These are phyloP conservation scores for Raddia guianensis DNA, from an alignment of 176 grass and related monocot genomes.

Conservation along the genomic window DNA sequence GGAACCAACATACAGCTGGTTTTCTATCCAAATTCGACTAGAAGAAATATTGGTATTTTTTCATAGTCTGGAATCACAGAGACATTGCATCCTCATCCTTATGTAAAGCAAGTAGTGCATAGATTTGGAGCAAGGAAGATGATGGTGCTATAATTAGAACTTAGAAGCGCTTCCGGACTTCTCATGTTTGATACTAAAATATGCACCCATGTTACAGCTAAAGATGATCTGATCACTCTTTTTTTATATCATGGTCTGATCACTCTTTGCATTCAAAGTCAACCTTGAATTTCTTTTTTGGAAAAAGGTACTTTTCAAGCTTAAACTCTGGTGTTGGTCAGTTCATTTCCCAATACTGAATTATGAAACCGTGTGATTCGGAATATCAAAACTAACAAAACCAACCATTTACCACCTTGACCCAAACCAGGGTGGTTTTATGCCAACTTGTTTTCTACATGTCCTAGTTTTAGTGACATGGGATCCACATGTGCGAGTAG, in stretches of 20 bases:
- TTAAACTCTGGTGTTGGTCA: too few species aligned
- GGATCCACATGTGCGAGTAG: too few species aligned
- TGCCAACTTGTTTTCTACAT: too few species aligned
- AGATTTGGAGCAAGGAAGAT: not conserved
- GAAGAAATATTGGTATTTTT: not conserved
- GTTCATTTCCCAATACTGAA: too few species aligned
- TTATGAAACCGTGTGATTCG: too few species aligned
- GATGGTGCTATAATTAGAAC: not conserved
- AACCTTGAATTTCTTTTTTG: not conserved
- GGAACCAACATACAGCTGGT: not conserved
- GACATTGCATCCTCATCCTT: not conserved
- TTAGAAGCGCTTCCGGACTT: not conserved
- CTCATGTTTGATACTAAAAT: not conserved
- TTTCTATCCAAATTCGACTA: not conserved
- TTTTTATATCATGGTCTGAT: not conserved
- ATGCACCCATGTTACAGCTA: not conserved
- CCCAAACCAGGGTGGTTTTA: too few species aligned
- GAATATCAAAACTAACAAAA: too few species aligned
- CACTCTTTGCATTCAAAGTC: not conserved
- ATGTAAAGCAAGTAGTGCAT: not conserved
- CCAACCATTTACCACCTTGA: too few species aligned
- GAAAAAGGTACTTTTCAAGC: too few species aligned
- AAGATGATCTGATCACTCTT: not conserved
- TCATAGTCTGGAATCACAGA: not conserved
- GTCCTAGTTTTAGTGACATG: too few species aligned